A percentile compares a stretch with the other conserved stretches of the same genome.
Conservation (phyloP, 495 filamentous ascomycete genomes). For the Letharia lupina region DNA sequence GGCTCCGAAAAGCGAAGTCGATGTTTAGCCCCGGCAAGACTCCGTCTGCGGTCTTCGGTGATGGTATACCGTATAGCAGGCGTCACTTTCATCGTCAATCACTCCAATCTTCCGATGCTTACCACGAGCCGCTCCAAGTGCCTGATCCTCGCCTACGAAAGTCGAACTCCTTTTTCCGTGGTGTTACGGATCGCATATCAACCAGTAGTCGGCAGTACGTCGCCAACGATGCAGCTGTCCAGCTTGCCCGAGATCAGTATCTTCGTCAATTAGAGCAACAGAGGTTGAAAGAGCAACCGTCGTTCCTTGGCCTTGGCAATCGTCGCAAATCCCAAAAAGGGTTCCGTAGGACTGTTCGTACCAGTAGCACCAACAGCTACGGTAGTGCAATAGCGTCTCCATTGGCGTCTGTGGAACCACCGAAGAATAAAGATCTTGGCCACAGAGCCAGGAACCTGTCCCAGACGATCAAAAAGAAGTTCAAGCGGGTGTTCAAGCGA, state of each 20-base stretch:
- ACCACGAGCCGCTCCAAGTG: conserved; percentile 17
- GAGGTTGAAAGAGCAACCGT: conserved; percentile 35
- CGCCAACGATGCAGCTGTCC: conserved; percentile 41
- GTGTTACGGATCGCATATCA: conserved; percentile 27
- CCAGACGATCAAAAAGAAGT: conserved; percentile 48
- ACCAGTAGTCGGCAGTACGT: conserved; percentile 29
- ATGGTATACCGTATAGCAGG: conserved; percentile 7
- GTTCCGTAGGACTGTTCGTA: conserved; percentile 55
- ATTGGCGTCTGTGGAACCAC: conserved; percentile 12
- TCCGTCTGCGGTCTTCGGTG: conserved; percentile 27
- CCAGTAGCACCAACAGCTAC: conserved; percentile 35
- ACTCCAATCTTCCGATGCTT: conserved; percentile 13
- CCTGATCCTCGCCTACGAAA: conserved; percentile 36
- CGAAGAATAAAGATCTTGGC: conserved; percentile 36
- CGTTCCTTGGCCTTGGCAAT: conserved; percentile 41
- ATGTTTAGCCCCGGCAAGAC: conserved; percentile 53
- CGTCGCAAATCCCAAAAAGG: conserved; percentile 41
- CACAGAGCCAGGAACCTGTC: conserved; percentile 52
- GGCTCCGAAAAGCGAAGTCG: conserved; percentile 63
- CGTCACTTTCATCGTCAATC: conserved; percentile 19
- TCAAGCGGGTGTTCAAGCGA: conserved; percentile 51
- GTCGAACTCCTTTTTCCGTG: conserved; percentile 56
- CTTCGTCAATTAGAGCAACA: conserved; percentile 32
- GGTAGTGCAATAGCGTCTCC: conserved; percentile 27
- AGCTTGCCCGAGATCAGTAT: conserved; percentile 42